Base-by-base conservation (phyloP, 2,329 filamentous ascomycete species). In the Xylariaceae sp. region DNA sequence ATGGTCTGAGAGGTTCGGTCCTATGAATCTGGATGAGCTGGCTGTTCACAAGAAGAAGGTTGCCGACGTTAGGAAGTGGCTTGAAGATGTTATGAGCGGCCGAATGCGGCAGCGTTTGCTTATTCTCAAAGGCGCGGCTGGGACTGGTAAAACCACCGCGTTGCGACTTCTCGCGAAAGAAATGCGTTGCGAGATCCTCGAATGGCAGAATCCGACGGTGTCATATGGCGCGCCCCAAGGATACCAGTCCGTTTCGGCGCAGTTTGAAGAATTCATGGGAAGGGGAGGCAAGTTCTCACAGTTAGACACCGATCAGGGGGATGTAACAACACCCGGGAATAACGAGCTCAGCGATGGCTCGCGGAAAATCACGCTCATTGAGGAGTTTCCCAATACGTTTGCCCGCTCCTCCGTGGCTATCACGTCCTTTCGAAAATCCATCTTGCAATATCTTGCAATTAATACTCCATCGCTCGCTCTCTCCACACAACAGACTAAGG, bases 41-140 rank as follows among this genome's bases (percentile, higher is more conserved):
- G 92, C 88, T 0, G 92, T 99, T 16, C 92, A 99, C 70, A 96
- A 95, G 75, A 94, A 83, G 64, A 99, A 99, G 70, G 88, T 97
- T 5, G 74, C 83, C 2, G 92, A 97, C 71, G 92, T 97, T 43
- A 82, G 85, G 54, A 78, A 74, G 54, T 97, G 94, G 92, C 74
- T 99, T 32, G 83, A 88, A 41, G 82, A 86, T 65, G 88, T 90
- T 16, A 80, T 90, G 57, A 70, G 72, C 22, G 88, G 89, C 15
- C 75, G 76, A 36, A 72, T 81, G 69, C 76, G 81, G 55, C 84
- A 95, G 75, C 81, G 88, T 56, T 68, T 96, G 53, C 79, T 96
- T 53, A 78, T 99, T 26, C 76, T 99, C 41, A 96, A 95, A 70
- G 94, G 94, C 10, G 85, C 91, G 32, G 92, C 94, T 40, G 94